phyloP scores from a whole-genome alignment of 805 yeast species.

The Spathaspora arborariae region DNA sequence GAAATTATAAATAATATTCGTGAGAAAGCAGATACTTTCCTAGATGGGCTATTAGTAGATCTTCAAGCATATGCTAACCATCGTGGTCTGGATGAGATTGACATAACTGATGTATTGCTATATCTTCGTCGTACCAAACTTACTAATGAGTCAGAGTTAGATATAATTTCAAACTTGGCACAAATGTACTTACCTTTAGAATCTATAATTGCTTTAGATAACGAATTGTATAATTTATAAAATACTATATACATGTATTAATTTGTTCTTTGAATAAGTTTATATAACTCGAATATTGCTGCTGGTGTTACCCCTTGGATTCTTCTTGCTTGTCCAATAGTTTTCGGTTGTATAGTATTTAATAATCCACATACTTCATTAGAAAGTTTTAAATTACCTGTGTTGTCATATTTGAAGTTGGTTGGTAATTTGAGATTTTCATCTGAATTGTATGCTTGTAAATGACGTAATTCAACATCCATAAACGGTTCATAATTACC shows the following conservation, averaged over 20 bases:
- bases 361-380: conserved; percentile 68
- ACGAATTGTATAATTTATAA: too few species aligned
- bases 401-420: conserved; percentile 56
- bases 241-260: too few species aligned
- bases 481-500: conserved; percentile 82
- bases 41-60: conserved; percentile 27
- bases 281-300: conserved; percentile 75
- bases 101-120: conserved; percentile 32
- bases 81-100: conserved; percentile 21
- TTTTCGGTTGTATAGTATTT: conserved; percentile 75
- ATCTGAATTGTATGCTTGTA: conserved; percentile 79
- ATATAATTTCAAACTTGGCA: conserved; percentile 29
- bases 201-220: conserved; percentile 23
- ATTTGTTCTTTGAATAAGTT: conserved; percentile 40
- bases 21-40: conserved; percentile 27
- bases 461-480: conserved; percentile 63
- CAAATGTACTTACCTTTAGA: conserved; percentile 35
- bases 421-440: conserved; percentile 71
- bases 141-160: conserved; percentile 13
- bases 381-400: conserved; percentile 54
- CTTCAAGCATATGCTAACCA: conserved; percentile 35
- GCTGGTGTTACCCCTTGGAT: conserved; percentile 96
- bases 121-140: conserved; percentile 22
- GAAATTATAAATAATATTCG: conserved; percentile 20
- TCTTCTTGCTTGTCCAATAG: conserved; percentile 92